Evolutionary conservation across 2,329 filamentous ascomycete species (phyloP).

Genomic region (Didymella sp.): DNA sequence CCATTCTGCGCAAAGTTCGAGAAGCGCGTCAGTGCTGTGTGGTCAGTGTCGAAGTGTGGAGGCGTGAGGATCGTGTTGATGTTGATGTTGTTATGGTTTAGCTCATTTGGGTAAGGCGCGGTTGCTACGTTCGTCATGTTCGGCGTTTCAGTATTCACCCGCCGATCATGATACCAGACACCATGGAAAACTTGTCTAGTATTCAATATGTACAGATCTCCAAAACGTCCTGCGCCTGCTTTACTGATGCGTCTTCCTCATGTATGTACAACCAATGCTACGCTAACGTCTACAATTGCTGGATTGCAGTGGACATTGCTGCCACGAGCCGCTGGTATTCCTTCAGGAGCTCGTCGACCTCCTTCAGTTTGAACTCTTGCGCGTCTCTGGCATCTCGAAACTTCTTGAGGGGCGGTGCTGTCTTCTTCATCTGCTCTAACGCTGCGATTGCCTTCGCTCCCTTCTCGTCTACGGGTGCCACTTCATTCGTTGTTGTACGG

Average conservation of each 20-base stretch:
- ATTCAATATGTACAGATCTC: not conserved
- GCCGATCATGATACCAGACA: slow-evolving; percentile 8
- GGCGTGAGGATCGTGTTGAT: slow-evolving; percentile 15
- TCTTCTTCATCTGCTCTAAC: slow-evolving; percentile 54
- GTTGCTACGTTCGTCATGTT: slow-evolving; percentile 11
- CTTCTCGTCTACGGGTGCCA: slow-evolving; percentile 37
- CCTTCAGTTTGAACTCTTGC: slow-evolving; percentile 55
- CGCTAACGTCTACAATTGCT: slow-evolving; percentile 26
- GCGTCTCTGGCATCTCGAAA: slow-evolving; percentile 57
- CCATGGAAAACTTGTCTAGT: not conserved
- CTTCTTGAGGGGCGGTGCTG: slow-evolving; percentile 55
- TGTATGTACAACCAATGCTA: slow-evolving; percentile 4
- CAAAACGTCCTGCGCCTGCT: not conserved
- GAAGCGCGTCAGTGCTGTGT: slow-evolving; percentile 23
- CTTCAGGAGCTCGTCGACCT: slow-evolving; percentile 56
- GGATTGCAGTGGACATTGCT: slow-evolving; percentile 53
- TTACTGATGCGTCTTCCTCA: not conserved
- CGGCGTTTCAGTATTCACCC: slow-evolving; percentile 6
- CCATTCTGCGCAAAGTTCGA: slow-evolving; percentile 29
- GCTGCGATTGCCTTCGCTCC: slow-evolving; percentile 53
- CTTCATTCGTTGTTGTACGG: slow-evolving; percentile 32
- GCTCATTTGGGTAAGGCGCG: slow-evolving; percentile 7
- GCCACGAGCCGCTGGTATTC: slow-evolving; percentile 55
- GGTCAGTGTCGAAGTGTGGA: slow-evolving; percentile 25
- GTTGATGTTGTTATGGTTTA: slow-evolving; percentile 13